Evolutionary conservation across 768 basidiomycete genomes (phyloP).

Genomic region (Pisolithus sp.): DNA sequence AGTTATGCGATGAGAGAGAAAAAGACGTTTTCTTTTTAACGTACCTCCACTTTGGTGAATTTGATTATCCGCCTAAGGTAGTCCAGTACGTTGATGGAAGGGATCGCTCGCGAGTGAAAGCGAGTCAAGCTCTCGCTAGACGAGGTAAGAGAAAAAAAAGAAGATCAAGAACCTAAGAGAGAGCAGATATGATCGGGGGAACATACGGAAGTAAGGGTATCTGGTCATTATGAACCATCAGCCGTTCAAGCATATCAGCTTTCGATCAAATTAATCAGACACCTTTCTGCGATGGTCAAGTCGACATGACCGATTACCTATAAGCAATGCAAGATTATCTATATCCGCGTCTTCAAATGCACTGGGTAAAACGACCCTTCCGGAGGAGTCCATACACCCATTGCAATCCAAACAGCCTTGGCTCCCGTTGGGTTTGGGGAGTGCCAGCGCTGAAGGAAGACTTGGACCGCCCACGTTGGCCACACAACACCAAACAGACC

Average conservation of each 20-base stretch:
- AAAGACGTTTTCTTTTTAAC: slow-evolving; percentile 15
- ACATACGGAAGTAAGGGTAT: slow-evolving; percentile 84
- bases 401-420: slow-evolving; percentile 41
- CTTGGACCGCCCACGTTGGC: slow-evolving; percentile 4
- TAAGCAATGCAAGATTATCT: slow-evolving; percentile 81
- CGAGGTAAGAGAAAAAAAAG: slow-evolving; percentile 5
- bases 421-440: slow-evolving; percentile 23
- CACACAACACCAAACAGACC: slow-evolving; percentile 34
- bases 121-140: slow-evolving; percentile 83
- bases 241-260: slow-evolving; percentile 95
- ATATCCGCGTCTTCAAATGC: slow-evolving; percentile 80
- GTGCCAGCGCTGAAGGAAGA: neutral
- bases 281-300: slow-evolving; percentile 11
- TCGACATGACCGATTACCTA: slow-evolving; percentile 50
- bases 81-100: slow-evolving; percentile 82
- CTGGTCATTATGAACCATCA: slow-evolving; percentile 94
- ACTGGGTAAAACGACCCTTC: slow-evolving; percentile 73
- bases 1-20: slow-evolving; percentile 3
- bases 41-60: slow-evolving; percentile 93
- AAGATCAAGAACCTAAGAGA: slow-evolving; percentile 15
- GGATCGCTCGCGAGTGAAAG: slow-evolving; percentile 92
- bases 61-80: slow-evolving; percentile 91
- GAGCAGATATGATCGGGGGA: slow-evolving; percentile 4
- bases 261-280: slow-evolving; percentile 18
- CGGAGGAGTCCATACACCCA: slow-evolving; percentile 73